Conservation (phyloP, 108 stramenopile species). For the Conticribra weissflogii region DNA sequence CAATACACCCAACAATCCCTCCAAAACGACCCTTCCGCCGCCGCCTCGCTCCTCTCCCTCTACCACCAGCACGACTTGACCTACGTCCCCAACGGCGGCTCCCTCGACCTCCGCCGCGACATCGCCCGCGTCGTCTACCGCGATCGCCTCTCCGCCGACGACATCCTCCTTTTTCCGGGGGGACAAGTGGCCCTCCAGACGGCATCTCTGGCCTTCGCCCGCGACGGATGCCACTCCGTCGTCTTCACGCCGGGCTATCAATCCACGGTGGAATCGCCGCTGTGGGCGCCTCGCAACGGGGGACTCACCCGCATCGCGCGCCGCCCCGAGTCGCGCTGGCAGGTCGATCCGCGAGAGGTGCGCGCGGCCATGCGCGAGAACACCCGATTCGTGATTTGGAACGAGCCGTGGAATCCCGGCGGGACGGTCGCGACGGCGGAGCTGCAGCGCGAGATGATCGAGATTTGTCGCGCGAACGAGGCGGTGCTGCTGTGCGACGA, state of each 20-base stretch:
- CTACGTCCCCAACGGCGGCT: slow-evolving; percentile 82
- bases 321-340: slow-evolving; percentile 58
- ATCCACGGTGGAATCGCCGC: slow-evolving; percentile 61
- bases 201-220: slow-evolving; percentile 65
- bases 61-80: slow-evolving; percentile 61
- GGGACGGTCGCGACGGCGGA: slow-evolving; percentile 63
- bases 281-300: slow-evolving; percentile 47
- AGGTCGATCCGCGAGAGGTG: slow-evolving; percentile 57
- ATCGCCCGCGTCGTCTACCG: slow-evolving; percentile 63
- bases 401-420: slow-evolving; percentile 85
- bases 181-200: slow-evolving; percentile 84
- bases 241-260: slow-evolving; percentile 86
- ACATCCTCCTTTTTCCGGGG: slow-evolving; percentile 78
- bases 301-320: slow-evolving; percentile 60
- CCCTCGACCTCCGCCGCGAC: slow-evolving; percentile 63
- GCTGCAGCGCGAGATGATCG: slow-evolving; percentile 55
- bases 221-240: slow-evolving; percentile 59
- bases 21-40: slow-evolving; percentile 44
- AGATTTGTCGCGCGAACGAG: slow-evolving; percentile 46
- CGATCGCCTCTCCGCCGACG: slow-evolving; percentile 41
- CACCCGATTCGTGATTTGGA: slow-evolving; percentile 68
- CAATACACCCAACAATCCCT: no score
- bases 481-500: slow-evolving; percentile 73
- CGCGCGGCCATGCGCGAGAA: slow-evolving; percentile 54
- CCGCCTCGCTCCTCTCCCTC: slow-evolving; percentile 45